Evolutionary conservation across 352 stramenopile species (phyloP).

Genomic region (Halophytophthora polymorphica): DNA sequence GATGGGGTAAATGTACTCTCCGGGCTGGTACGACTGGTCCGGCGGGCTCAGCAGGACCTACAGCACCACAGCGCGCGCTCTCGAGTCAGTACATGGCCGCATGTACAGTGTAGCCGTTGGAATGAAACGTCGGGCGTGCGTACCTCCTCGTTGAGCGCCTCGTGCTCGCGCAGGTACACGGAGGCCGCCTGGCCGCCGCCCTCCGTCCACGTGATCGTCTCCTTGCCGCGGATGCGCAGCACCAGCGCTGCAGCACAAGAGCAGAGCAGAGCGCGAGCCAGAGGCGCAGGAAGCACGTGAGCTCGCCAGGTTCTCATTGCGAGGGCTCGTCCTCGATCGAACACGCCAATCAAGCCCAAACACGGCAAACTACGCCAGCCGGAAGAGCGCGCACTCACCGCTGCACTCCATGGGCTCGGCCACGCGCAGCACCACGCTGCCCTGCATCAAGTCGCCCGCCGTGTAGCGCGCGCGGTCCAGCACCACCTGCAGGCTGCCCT

Average conservation of each 20-base stretch:
- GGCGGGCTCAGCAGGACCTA: slow-evolving; percentile 43
- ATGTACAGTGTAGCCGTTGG: no score
- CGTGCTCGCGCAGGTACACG: slow-evolving; percentile 24
- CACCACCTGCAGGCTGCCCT: slow-evolving; percentile 24
- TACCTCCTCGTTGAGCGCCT: slow-evolving; percentile 28
- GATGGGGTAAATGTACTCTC: slow-evolving; percentile 76
- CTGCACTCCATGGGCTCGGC: slow-evolving; percentile 27
- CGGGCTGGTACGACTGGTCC: slow-evolving; percentile 47
- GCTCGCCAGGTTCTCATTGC: no score
- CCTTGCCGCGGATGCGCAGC: slow-evolving; percentile 24
- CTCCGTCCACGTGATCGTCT: slow-evolving; percentile 33
- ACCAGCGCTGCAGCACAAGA: slow-evolving; percentile 14
- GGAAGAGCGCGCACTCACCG: slow-evolving; percentile 10
- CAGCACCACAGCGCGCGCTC: neutral
- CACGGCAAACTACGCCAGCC: neutral
- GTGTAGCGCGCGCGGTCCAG: slow-evolving; percentile 24
- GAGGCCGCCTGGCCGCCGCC: slow-evolving; percentile 23
- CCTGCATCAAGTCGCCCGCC: slow-evolving; percentile 25
- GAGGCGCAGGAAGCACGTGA: neutral
- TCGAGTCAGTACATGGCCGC: no score
- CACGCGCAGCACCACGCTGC: slow-evolving; percentile 25
- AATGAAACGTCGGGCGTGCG: no score
- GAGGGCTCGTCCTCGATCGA: neutral
- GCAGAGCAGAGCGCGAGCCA: neutral
- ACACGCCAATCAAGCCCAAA: neutral